Conservation (phyloP, 352 stramenopile species). For the Phytophthora macrochlamydospora region DNA sequence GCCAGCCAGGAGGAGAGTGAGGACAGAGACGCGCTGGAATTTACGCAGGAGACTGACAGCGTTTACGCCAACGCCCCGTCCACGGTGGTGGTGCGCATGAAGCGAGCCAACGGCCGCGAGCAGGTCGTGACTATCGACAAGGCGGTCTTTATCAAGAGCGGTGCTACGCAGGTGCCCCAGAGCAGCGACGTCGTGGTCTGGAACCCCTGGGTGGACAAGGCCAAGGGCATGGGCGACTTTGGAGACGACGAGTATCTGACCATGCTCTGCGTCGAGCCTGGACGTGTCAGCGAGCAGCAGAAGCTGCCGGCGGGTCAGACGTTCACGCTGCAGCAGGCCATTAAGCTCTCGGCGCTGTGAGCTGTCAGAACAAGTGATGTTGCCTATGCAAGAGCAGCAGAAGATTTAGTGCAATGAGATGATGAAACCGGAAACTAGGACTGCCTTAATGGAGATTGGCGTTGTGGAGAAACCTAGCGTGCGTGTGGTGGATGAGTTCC, state of each 20-base stretch:
- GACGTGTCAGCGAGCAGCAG: slow-evolving; percentile 76
- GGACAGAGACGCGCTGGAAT: slow-evolving; percentile 60
- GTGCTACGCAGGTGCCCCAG: slow-evolving; percentile 33
- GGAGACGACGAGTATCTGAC: slow-evolving; percentile 93
- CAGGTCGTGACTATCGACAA: slow-evolving; percentile 82
- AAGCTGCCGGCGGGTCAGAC: slow-evolving; percentile 55
- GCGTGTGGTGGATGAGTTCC: background rate
- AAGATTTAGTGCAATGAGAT: background rate
- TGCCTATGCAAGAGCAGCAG: background rate
- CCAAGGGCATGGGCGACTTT: slow-evolving; percentile 94
- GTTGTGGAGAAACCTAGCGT: background rate
- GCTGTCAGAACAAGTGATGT: background rate
- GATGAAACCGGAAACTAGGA: background rate
- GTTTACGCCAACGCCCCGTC: slow-evolving; percentile 85
- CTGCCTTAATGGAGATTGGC: background rate
- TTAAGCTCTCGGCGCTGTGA: slow-evolving; percentile 65
- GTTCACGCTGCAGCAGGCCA: slow-evolving; percentile 73
- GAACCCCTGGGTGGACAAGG: slow-evolving; percentile 95
- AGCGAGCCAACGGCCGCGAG: slow-evolving; percentile 47
- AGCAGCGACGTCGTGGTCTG: slow-evolving; percentile 90
- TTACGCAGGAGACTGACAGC: slow-evolving; percentile 87
- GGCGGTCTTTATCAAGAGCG: slow-evolving; percentile 57
- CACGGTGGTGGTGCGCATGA: slow-evolving; percentile 71
- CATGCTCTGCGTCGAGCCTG: slow-evolving; percentile 97
- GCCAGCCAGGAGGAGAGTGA: slow-evolving; percentile 61